These are phyloP conservation scores for Fusarium acutatum DNA, from an alignment of 2,329 filamentous ascomycete genomes.

Conservation along the genomic window DNA sequence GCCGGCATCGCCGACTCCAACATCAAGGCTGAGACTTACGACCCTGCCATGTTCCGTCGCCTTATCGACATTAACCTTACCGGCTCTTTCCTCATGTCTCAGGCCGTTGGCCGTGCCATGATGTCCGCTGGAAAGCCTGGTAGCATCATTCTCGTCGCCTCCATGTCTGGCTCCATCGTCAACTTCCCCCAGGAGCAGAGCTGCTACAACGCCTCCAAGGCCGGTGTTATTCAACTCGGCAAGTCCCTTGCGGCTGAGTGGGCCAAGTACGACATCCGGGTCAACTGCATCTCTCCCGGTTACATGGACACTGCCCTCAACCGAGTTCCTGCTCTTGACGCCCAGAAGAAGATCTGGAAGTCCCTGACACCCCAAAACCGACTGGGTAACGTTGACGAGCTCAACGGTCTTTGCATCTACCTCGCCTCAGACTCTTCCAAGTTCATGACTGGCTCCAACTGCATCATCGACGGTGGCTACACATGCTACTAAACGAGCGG, in stretches of 20 bases:
- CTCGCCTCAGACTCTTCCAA: slow-evolving; percentile 75
- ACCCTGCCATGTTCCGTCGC: slow-evolving; percentile 78
- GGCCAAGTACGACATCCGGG: slow-evolving; percentile 81
- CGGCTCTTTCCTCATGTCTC: slow-evolving; percentile 79
- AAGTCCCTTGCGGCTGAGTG: slow-evolving; percentile 86
- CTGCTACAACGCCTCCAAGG: slow-evolving; percentile 87
- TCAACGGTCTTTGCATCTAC: slow-evolving; percentile 81
- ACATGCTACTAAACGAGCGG: slow-evolving; percentile 62
- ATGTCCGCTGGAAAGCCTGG: slow-evolving; percentile 76
- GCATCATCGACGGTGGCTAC: slow-evolving; percentile 76
- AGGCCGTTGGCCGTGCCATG: slow-evolving; percentile 77
- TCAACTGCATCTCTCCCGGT: slow-evolving; percentile 85
- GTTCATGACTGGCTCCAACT: slow-evolving; percentile 82
- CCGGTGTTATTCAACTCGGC: slow-evolving; percentile 79
- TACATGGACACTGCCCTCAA: slow-evolving; percentile 89
- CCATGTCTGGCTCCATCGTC: slow-evolving; percentile 84
- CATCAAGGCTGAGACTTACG: slow-evolving; percentile 82
- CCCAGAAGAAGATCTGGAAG: slow-evolving; percentile 84
- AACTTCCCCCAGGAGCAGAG: slow-evolving; percentile 87
- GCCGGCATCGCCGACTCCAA: slow-evolving; percentile 86
- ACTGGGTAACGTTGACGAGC: slow-evolving; percentile 76
- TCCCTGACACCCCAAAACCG: slow-evolving; percentile 77
- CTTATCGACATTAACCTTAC: slow-evolving; percentile 86
- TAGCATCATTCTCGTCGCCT: slow-evolving; percentile 78
- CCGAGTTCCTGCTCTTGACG: slow-evolving; percentile 79